Base-by-base conservation (phyloP, 805 yeast species). In the Ogataea salicorniae region DNA sequence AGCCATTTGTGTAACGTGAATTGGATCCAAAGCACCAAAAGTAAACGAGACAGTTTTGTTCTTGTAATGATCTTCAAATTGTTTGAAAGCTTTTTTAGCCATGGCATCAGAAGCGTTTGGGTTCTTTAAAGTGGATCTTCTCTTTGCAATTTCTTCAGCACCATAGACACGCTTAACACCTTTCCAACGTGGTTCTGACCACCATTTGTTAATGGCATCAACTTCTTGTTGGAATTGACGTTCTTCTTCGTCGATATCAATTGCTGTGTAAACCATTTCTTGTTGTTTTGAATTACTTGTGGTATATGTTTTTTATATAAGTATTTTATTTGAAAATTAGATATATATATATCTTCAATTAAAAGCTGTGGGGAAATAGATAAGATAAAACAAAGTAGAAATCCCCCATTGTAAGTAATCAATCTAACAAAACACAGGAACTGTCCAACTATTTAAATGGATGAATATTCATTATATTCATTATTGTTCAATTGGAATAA, bases 1-100 rank as follows among this genome's bases (percentile, higher is more conserved):
- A 59, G 96, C 95, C 98, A 92, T 92, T 72, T 92, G 97, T 51
- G 97, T 75, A 55, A 90, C 89, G 66, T 92, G 97, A 57, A 92
- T 85, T 26, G 97, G 97, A 69, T 92, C 97, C 60, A 92, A 76
- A 22, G 97, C 97, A 67, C 97, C 98, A 64, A 89, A 91, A 34
- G 97, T 90, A 76, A 82, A 83, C 20, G 96, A 84, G 35, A 81
- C 85, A 41, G 95, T 80, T 64, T 81, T 82, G 56, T 84, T 73
- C 50, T 68, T 67, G 67, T 79, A 88, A 64, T 89, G 97, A 64
- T 87, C 82, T 53, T 73, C 71, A 50, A 92, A 75, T 39, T 87
- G 69, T 52, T 72, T 69, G 74, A 66, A 92, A 58, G 92, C 79
- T 70, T 92, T 92, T 66, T 85, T 83, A 45, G 97, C 85, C 79